Evolutionary conservation across 768 basidiomycete species (phyloP).

Genomic region (Suillus cothurnatus): DNA sequence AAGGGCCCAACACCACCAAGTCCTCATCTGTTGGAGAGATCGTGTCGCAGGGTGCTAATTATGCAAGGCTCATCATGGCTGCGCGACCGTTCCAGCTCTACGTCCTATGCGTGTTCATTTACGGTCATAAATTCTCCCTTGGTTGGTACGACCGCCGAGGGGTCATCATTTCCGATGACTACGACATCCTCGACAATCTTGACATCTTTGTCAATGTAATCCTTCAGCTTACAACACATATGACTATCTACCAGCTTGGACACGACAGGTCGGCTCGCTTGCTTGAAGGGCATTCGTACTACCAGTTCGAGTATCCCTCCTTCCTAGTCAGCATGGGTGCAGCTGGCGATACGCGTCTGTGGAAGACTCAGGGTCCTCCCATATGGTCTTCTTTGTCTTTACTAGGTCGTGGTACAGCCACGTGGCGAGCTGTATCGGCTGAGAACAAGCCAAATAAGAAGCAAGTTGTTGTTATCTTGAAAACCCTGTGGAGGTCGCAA

Average conservation of each 20-base stretch:
- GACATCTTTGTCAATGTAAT: not conserved
- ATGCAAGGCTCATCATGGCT: too few species aligned
- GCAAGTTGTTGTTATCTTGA: not conserved
- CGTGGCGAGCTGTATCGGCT: not conserved
- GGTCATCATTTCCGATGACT: not conserved
- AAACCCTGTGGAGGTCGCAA: not conserved
- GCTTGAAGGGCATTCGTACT: not conserved
- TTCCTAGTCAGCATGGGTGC: not conserved
- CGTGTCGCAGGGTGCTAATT: too few species aligned
- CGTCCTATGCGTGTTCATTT: too few species aligned
- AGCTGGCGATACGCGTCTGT: too few species aligned
- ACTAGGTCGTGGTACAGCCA: not conserved
- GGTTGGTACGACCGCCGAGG: too few species aligned
- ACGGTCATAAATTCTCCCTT: too few species aligned
- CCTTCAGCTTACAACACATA: not conserved
- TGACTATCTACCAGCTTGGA: not conserved
- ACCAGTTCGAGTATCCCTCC: not conserved
- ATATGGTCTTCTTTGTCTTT: slow-evolving; percentile 4
- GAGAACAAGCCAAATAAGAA: not conserved
- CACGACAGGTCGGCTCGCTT: not conserved
- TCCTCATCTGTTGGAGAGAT: not conserved
- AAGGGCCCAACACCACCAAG: too few species aligned
- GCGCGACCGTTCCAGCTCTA: too few species aligned
- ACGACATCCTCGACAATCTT: not conserved
- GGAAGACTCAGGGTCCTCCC: not conserved